phyloP scores from a whole-genome alignment of 371 early-diverging fungal genomes.

The Basidiobolus meristosporus region DNA sequence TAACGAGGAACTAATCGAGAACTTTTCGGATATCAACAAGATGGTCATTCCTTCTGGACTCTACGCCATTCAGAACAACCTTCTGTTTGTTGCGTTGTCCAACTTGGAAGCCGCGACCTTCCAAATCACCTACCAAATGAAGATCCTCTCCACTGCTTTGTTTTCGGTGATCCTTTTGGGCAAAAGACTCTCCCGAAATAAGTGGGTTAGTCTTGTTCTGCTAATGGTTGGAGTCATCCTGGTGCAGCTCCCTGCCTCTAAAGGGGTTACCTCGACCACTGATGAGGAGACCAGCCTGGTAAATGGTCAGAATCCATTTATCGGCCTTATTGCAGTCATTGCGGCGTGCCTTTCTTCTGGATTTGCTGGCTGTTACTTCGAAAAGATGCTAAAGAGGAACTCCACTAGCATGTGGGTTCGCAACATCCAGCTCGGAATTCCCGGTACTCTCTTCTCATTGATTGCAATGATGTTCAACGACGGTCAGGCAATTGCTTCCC shows the following conservation, averaged over 20 bases:
- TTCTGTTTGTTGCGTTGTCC: slow-evolving; percentile 73
- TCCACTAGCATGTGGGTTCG: slow-evolving; percentile 54
- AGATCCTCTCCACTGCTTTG: slow-evolving; percentile 87
- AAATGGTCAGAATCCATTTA: slow-evolving; percentile 22
- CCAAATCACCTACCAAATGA: slow-evolving; percentile 91
- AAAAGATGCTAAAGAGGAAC: slow-evolving; percentile 36
- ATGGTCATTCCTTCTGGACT: slow-evolving; percentile 72
- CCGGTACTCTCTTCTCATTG: slow-evolving; percentile 31
- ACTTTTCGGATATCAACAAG: slow-evolving; percentile 34
- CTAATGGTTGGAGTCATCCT: slow-evolving; percentile 77
- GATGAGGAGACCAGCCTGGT: too few relatives aligned
- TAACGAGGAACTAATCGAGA: slow-evolving; percentile 20
- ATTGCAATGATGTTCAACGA: slow-evolving; percentile 43
- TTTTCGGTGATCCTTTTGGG: slow-evolving; percentile 67
- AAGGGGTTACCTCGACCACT: slow-evolving; percentile 3
- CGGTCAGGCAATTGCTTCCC: slow-evolving; percentile 23
- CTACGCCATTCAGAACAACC: slow-evolving; percentile 86
- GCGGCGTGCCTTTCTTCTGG: slow-evolving; percentile 44
- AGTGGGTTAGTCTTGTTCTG: slow-evolving; percentile 70
- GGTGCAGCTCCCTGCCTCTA: slow-evolving; percentile 62
- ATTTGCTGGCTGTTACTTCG: slow-evolving; percentile 52
- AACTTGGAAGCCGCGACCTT: slow-evolving; percentile 84
- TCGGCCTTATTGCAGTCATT: slow-evolving; percentile 36
- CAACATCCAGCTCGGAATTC: slow-evolving; percentile 54
- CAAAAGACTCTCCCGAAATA: slow-evolving; percentile 27